A percentile compares a stretch with the other conserved stretches of the same genome.
phyloP scores from a whole-genome alignment of 176 grass and related monocot species.

The Eragrostis nindensis region DNA sequence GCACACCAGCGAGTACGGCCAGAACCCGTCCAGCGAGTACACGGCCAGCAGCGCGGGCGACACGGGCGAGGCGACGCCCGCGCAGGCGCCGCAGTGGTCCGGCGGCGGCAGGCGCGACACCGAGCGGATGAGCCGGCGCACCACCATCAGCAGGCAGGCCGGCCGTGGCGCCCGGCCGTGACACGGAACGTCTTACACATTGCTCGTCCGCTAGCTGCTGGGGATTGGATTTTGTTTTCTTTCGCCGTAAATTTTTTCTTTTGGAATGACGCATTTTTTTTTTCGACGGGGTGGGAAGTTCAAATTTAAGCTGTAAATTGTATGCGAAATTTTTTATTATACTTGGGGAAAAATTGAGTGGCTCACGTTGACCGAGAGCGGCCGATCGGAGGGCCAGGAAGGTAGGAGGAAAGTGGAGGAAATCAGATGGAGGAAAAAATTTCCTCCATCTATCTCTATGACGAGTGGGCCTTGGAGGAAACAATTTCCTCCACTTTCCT shows the following conservation, averaged over 20 bases:
- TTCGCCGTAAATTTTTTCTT: not conserved
- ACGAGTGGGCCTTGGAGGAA: no score
- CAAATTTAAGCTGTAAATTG: slow-evolving; percentile 36
- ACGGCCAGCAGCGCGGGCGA: slow-evolving; percentile 46
- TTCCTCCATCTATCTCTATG: no score
- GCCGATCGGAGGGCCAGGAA: no score
- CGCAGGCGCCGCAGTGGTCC: not conserved
- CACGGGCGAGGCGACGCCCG: slow-evolving; percentile 42
- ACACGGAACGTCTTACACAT: not conserved
- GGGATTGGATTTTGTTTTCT: not conserved
- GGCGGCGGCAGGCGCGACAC: slow-evolving; percentile 7
- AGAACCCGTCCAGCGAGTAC: slow-evolving; percentile 52
- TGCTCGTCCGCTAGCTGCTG: slow-evolving; percentile 16
- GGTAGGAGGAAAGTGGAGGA: no score
- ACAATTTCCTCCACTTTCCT: no score
- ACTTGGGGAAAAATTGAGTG: no score
- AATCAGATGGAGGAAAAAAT: no score
- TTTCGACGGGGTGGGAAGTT: slow-evolving; percentile 6
- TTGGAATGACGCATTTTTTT: slow-evolving; percentile 32
- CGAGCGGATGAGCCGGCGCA: slow-evolving; percentile 41
- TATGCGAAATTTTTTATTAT: no score
- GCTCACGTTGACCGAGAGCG: no score
- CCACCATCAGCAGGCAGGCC: slow-evolving; percentile 21
- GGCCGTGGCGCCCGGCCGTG: slow-evolving; percentile 7
- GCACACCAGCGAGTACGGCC: slow-evolving; percentile 64